Conservation (phyloP, 2,329 filamentous ascomycete genomes). For the Aphanocladium album region DNA sequence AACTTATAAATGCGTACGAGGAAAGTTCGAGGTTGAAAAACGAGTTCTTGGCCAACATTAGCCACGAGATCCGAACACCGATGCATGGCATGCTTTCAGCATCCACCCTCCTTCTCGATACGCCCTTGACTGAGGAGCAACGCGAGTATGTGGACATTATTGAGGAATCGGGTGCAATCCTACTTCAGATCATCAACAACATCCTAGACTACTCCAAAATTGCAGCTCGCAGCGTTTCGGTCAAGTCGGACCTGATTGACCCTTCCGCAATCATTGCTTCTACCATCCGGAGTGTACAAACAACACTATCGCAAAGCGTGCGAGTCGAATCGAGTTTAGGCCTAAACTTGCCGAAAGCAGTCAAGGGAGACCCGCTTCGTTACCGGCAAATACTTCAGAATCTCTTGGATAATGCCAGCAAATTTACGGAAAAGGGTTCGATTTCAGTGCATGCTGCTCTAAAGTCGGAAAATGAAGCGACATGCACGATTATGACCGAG, state of each 20-base stretch:
- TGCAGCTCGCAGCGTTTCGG: conserved; percentile 53
- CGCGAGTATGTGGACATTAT: conserved; percentile 53
- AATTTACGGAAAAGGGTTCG: conserved; percentile 54
- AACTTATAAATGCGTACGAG: conserved; percentile 52
- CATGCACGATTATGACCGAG: conserved; percentile 44
- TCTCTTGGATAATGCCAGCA: conserved; percentile 54
- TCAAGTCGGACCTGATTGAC: conserved; percentile 48
- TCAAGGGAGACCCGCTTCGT: conserved; percentile 53
- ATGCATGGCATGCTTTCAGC: conserved; percentile 60
- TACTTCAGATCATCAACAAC: conserved; percentile 59
- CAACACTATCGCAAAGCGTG: conserved; percentile 41
- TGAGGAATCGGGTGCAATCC: conserved; percentile 52
- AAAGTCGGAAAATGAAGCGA: conserved; percentile 34
- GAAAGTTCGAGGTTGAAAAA: conserved; percentile 59
- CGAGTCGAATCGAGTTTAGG: conserved; percentile 39
- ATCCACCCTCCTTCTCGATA: conserved; percentile 52
- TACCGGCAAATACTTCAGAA: conserved; percentile 61
- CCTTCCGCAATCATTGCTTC: conserved; percentile 41
- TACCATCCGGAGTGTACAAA: conserved; percentile 46
- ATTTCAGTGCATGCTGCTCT: conserved; percentile 41
- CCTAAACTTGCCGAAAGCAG: conserved; percentile 41
- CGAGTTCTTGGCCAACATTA: conserved; percentile 59
- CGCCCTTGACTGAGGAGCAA: conserved; percentile 47
- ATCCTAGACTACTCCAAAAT: conserved; percentile 64
- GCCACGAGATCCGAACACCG: conserved; percentile 59